phyloP scores from a whole-genome alignment of 73 alveolate genomes.

The Paramecium bursaria region DNA sequence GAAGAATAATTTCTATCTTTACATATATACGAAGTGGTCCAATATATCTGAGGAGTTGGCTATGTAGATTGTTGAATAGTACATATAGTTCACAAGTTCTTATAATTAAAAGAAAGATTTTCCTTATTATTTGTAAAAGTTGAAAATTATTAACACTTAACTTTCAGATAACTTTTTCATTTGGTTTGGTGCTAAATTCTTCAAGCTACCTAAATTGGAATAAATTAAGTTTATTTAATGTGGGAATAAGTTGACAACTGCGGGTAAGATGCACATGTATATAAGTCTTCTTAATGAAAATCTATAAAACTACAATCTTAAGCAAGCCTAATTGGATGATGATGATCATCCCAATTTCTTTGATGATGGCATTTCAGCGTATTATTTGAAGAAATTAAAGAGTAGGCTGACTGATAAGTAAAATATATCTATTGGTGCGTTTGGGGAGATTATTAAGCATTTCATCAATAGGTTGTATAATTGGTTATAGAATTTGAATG shows the following conservation, averaged over 20 bases:
- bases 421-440: slow-evolving; percentile 7
- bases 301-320: neutral
- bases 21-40: slow-evolving; percentile 16
- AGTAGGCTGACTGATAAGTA: neutral
- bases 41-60: slow-evolving; percentile 5
- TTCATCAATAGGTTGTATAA: neutral
- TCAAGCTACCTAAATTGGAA: slow-evolving; percentile 1
- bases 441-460: slow-evolving; percentile 21
- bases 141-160: neutral
- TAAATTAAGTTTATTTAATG: neutral
- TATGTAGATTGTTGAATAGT: neutral
- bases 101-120: neutral
- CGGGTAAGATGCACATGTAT: slow-evolving; percentile 40
- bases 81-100: neutral
- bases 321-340: neutral
- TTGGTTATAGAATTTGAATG: neutral
- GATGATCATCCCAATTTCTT: neutral
- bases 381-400: neutral
- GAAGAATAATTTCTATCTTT: neutral
- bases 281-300: slow-evolving; percentile 17
- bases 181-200: slow-evolving; percentile 29
- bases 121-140: neutral
- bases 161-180: slow-evolving; percentile 18
- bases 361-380: slow-evolving; percentile 36
- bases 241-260: neutral